Evolutionary conservation across 2,329 filamentous ascomycete genomes (phyloP).

Genomic region (Zarea fungicola): DNA sequence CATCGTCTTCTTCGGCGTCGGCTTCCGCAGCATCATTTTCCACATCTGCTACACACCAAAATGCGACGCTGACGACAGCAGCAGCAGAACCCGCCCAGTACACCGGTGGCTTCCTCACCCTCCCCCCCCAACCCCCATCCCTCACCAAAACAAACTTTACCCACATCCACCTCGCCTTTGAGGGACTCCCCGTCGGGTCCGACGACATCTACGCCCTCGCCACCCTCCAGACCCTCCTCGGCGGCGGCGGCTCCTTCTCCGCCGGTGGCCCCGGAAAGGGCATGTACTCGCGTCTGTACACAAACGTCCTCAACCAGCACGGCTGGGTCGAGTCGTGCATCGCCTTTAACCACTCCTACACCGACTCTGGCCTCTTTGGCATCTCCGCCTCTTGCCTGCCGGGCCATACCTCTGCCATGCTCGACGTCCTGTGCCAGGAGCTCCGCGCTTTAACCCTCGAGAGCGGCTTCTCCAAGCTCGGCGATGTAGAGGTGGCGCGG

Average conservation of each 20-base stretch:
- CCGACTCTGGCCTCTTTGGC: constrained; percentile 90
- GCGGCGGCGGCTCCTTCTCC: constrained; percentile 92
- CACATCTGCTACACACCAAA: constrained; percentile 61
- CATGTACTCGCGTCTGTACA: constrained; percentile 98
- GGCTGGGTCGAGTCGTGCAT: constrained; percentile 96
- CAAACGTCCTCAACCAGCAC: constrained; percentile 94
- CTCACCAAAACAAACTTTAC: constrained; percentile 76
- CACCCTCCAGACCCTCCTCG: constrained; percentile 90
- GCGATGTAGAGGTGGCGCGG: constrained; percentile 73
- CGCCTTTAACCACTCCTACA: constrained; percentile 96
- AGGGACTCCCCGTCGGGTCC: constrained; percentile 84
- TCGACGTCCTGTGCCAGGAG: constrained; percentile 93
- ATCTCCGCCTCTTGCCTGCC: constrained; percentile 85
- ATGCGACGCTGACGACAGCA: constrained; percentile 52
- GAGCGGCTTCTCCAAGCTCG: constrained; percentile 66
- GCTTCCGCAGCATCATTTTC: constrained; percentile 88
- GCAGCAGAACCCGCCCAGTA: constrained; percentile 60
- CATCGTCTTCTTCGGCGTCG: constrained; percentile 56
- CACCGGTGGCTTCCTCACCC: constrained; percentile 86
- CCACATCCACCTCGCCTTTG: constrained; percentile 93
- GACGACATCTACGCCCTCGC: constrained; percentile 95
- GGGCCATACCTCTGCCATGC: constrained; percentile 71
- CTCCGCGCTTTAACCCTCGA: constrained; percentile 73
- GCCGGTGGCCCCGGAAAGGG: constrained; percentile 96
- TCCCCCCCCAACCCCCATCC: constrained; percentile 74